These are phyloP conservation scores for Aspergillus sp. DNA, from an alignment of 2,329 filamentous ascomycete genomes.

Conservation along the genomic window DNA sequence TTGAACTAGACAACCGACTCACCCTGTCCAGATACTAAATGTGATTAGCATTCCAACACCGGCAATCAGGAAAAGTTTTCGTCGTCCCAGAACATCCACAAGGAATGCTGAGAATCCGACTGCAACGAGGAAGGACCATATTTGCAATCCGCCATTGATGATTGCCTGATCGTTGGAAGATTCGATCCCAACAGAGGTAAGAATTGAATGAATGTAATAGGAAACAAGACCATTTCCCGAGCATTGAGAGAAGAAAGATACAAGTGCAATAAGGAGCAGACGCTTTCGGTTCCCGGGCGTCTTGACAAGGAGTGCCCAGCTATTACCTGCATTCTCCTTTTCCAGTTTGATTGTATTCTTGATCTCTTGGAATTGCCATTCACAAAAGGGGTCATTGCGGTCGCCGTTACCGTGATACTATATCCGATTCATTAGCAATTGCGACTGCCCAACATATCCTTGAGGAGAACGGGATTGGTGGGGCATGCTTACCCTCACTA, in stretches of 20 bases:
- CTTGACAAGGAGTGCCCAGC: constrained; percentile 21
- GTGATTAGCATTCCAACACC: constrained; percentile 50
- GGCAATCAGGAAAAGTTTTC: constrained; percentile 49
- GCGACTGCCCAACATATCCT: not conserved
- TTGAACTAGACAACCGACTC: not conserved
- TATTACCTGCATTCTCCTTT: constrained; percentile 6
- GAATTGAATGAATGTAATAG: constrained; percentile 41
- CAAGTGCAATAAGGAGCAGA: constrained; percentile 16
- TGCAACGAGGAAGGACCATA: constrained; percentile 31
- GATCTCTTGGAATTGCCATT: constrained; percentile 16
- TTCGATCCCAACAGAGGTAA: constrained; percentile 32
- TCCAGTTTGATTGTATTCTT: constrained; percentile 16
- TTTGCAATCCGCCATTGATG: constrained; percentile 29
- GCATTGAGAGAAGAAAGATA: constrained; percentile 21
- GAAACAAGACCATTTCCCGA: constrained; percentile 23
- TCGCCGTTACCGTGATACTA: constrained; percentile 47
- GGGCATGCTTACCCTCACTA: constrained; percentile 30
- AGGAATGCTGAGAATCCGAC: constrained; percentile 40
- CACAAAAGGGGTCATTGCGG: constrained; percentile 5
- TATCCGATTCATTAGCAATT: not conserved
- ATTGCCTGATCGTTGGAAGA: constrained; percentile 22
- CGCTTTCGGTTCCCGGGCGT: constrained; percentile 22
- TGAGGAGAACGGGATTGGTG: not conserved
- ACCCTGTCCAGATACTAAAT: constrained; percentile 47
- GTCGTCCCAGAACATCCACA: constrained; percentile 49